phyloP scores from a whole-genome alignment of 2,329 filamentous ascomycete species.

The Alternaria metachromatica region DNA sequence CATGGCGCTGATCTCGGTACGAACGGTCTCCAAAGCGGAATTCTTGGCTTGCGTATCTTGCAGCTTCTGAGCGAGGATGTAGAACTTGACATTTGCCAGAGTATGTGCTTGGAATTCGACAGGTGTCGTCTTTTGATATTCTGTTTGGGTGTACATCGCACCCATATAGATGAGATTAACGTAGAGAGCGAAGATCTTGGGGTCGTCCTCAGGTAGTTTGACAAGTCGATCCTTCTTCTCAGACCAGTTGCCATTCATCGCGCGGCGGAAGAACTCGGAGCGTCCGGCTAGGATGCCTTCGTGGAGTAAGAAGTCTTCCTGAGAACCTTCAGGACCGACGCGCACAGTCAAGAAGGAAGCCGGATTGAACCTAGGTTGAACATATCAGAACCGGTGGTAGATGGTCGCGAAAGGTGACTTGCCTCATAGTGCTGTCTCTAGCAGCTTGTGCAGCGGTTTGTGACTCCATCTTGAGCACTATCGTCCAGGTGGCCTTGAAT shows the following conservation, averaged over 20 bases:
- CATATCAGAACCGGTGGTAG: background rate
- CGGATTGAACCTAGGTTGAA: background rate
- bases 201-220: background rate
- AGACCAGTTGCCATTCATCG: background rate
- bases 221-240: background rate
- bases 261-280: background rate
- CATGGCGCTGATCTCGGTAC: too few relatives aligned
- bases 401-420: background rate
- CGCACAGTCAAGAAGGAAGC: background rate
- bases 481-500: background rate
- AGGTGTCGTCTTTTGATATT: accelerated
- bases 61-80: background rate
- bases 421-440: background rate
- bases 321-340: background rate
- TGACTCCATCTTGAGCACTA: background rate
- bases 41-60: background rate
- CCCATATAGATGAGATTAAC: background rate
- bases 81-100: background rate
- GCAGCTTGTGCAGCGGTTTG: background rate
- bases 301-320: background rate
- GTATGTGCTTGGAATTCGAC: background rate
- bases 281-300: background rate
- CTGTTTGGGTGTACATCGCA: background rate
- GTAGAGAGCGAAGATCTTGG: background rate
- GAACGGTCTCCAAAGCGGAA: background rate